Base-by-base conservation (phyloP, 2,329 filamentous ascomycete species). In the Colletotrichum sojae region DNA sequence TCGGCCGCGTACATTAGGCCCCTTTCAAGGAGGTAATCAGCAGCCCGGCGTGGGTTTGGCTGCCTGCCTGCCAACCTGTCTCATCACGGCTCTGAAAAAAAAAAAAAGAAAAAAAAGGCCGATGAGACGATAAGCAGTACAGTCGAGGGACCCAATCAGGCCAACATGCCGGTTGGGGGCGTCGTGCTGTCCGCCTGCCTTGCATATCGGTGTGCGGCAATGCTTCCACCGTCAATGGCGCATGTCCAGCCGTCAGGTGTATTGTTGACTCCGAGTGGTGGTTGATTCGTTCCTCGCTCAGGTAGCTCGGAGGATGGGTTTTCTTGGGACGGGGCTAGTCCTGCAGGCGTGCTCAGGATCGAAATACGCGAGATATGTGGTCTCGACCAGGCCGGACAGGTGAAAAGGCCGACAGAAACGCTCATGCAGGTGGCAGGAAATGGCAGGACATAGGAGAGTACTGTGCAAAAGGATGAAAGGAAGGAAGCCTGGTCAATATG, bases 401-500 rank as follows among this genome's bases (percentile, higher is more conserved):
- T 31, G 22, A 55, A 22, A 15, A 31, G 4, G 12, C 31, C 10
- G 8, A 52, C 25, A 22, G 48, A 15, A 51, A 5, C 25, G 22
- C 12, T 36, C 22, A 13, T 48, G 51, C 15, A 40, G 40, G 20
- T 20, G 25, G 36, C 20, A 10, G 46, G 27, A 43, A 25, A 20
- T 49, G 27, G 46, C 10, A n/a, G 27, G 4, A 25, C 22, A 25
- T 25, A 25, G 22, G 22, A 25, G 22, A 25, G 22, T 49, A n/a
- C 40, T 20, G 22, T 15, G 18, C 39, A 27, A 20, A 15, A n/a
- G 15, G 40, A 46, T 22, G 40, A 46, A 9, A 48, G 51, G 10
- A 36, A 53, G 46, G 31, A 46, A 58, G 65, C 39, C 46, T 25
- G 25, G 64, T 27, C 46, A 13, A 22, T 31, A 25, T 46, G 27